These are phyloP conservation scores for Moesziomyces globuligerus DNA, from an alignment of 1,284 basidiomycete species.

Conservation along the genomic window DNA sequence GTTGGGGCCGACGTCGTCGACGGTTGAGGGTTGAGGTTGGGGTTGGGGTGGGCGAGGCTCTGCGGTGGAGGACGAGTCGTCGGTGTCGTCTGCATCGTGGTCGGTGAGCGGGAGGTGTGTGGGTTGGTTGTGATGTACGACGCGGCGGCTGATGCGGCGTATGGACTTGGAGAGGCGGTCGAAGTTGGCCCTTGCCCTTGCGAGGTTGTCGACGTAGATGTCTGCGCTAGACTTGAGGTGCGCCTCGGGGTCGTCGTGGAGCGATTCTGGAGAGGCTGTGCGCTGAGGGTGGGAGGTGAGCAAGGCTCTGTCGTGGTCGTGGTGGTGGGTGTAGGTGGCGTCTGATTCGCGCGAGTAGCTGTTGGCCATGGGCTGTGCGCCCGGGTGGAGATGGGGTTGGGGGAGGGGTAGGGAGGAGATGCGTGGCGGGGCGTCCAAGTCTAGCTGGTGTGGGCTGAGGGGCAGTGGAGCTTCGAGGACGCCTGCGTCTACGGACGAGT, in stretches of 20 bases:
- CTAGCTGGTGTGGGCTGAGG: conserved; percentile 7
- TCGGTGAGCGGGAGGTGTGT: conserved; percentile 47
- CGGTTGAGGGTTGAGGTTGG: background rate
- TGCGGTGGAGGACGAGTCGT: conserved; percentile 25
- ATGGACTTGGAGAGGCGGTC: conserved; percentile 67
- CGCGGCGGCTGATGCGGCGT: conserved; percentile 79
- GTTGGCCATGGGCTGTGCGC: conserved; percentile 9
- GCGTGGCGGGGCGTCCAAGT: conserved; percentile 12
- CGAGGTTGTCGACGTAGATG: conserved; percentile 30
- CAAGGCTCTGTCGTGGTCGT: conserved; percentile 36
- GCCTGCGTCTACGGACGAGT: conserved; percentile 40
- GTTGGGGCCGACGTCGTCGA: conserved; percentile 3
- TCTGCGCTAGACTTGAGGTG: conserved; percentile 46
- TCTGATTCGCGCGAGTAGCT: conserved; percentile 22
- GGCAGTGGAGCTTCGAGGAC: conserved; percentile 35
- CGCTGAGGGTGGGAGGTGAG: conserved; percentile 35
- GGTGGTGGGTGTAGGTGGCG: conserved; percentile 19
- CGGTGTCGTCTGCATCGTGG: conserved; percentile 41
- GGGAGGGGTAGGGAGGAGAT: conserved; percentile 20
- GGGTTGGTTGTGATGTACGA: conserved; percentile 74
- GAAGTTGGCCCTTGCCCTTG: conserved; percentile 43
- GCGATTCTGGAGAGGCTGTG: conserved; percentile 33
- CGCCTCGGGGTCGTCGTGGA: conserved; percentile 23
- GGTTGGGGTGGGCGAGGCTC: conserved; percentile 1
- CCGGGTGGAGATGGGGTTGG: background rate